phyloP scores from a whole-genome alignment of 2,329 filamentous ascomycete genomes.

The Penicillium sp. region DNA sequence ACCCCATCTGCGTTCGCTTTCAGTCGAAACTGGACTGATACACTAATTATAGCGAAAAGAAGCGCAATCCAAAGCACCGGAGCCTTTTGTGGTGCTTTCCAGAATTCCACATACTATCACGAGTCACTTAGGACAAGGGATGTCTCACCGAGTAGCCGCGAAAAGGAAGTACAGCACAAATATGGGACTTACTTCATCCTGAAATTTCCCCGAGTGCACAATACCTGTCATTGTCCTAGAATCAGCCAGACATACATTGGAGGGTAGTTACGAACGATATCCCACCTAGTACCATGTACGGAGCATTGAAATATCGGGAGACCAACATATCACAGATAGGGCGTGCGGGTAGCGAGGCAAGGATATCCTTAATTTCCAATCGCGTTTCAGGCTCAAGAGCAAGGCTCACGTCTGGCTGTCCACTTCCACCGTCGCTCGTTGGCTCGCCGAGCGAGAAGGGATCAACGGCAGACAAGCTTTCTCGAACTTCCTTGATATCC shows the following conservation, averaged over 20 bases:
- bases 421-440: background rate
- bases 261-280: background rate
- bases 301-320: constrained; percentile 12
- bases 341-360: constrained; percentile 3
- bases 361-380: constrained; percentile 1
- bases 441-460: background rate
- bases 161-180: too few species aligned
- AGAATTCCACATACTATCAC: constrained; percentile 17
- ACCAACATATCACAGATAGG: constrained; percentile 8
- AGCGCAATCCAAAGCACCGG: constrained; percentile 16
- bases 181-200: constrained; percentile 6
- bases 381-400: background rate
- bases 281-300: constrained; percentile 11
- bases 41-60: constrained; percentile 11
- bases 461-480: background rate
- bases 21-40: background rate
- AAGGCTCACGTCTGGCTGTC: constrained; percentile 4
- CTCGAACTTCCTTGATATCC: constrained; percentile 11
- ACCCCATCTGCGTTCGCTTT: background rate
- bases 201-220: constrained; percentile 14
- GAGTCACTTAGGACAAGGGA: background rate
- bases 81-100: constrained; percentile 11
- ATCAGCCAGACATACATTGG: background rate
- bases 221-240: background rate
- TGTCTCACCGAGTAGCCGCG: background rate